A percentile compares a stretch with the other conserved stretches of the same genome.
Conservation (phyloP, 352 stramenopile genomes). For the Thraustochytrium sp. region DNA sequence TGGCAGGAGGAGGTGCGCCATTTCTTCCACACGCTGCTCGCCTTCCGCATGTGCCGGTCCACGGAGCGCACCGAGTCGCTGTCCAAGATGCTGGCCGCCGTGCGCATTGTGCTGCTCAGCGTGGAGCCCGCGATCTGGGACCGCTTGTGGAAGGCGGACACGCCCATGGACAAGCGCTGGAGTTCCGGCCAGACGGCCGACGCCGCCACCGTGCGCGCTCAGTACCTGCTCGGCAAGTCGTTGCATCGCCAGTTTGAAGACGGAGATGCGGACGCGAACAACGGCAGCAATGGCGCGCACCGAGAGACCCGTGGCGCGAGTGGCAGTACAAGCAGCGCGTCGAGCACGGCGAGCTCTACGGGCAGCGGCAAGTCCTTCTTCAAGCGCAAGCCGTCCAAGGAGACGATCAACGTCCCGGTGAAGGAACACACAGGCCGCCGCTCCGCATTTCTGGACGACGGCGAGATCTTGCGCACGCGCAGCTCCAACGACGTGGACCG, state of each 20-base stretch:
- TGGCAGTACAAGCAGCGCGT: neutral
- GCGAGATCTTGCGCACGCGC: neutral
- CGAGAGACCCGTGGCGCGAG: no score
- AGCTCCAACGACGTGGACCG: neutral
- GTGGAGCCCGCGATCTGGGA: conserved; percentile 5
- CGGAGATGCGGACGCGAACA: neutral
- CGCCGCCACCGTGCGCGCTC: neutral
- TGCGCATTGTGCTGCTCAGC: neutral
- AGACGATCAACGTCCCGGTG: neutral
- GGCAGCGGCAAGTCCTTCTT: neutral
- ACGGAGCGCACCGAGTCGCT: neutral
- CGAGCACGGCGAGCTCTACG: neutral
- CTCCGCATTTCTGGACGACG: neutral
- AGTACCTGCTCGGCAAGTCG: conserved; percentile 17
- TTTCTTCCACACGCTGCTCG: conserved; percentile 30
- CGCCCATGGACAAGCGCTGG: neutral
- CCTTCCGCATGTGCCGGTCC: conserved; percentile 19
- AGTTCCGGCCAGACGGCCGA: neutral
- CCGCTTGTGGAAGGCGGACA: neutral
- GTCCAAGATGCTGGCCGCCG: neutral
- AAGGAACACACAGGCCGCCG: neutral
- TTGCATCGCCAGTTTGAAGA: conserved; percentile 35
- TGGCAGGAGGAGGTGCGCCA: conserved; percentile 32
- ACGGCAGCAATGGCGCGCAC: no score
- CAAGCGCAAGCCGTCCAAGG: neutral